phyloP scores from a whole-genome alignment of 345 rosid species.

The Draba incana region DNA sequence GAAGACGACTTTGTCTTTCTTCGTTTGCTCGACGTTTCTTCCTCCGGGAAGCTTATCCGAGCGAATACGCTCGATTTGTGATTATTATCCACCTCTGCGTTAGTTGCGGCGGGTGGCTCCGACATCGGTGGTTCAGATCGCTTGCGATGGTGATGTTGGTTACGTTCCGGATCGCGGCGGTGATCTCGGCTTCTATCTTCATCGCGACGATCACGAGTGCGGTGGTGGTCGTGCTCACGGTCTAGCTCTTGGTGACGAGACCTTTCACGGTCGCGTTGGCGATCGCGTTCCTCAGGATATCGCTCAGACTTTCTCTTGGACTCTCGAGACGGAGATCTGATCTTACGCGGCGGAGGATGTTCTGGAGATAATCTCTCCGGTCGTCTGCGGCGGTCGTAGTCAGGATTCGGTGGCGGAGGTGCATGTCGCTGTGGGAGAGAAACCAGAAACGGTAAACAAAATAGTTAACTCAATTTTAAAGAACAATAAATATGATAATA shows the following conservation, averaged over 20 bases:
- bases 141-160: conserved; percentile 31
- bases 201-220: conserved; percentile 41
- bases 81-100: conserved; percentile 43
- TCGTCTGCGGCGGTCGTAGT: conserved; percentile 52
- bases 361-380: conserved; percentile 55
- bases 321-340: conserved; percentile 56
- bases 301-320: conserved; percentile 68
- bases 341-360: conserved; percentile 47
- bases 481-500: not conserved
- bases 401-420: conserved; percentile 48
- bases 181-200: conserved; percentile 44
- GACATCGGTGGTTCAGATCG: conserved; percentile 45
- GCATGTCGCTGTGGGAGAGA: conserved; percentile 31
- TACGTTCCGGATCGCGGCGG: conserved; percentile 45
- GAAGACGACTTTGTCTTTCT: conserved; percentile 55
- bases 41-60: conserved; percentile 86
- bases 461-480: not conserved
- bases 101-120: conserved; percentile 31
- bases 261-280: conserved; percentile 39
- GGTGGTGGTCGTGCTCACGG: conserved; percentile 48
- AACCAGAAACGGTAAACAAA: conserved; percentile 42
- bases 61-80: conserved; percentile 84
- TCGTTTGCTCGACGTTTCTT: conserved; percentile 61
- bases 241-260: conserved; percentile 48
- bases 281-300: conserved; percentile 44